These are phyloP conservation scores for Geranomyces variabilis DNA, from an alignment of 192 early-diverging fungal species.

Conservation along the genomic window DNA sequence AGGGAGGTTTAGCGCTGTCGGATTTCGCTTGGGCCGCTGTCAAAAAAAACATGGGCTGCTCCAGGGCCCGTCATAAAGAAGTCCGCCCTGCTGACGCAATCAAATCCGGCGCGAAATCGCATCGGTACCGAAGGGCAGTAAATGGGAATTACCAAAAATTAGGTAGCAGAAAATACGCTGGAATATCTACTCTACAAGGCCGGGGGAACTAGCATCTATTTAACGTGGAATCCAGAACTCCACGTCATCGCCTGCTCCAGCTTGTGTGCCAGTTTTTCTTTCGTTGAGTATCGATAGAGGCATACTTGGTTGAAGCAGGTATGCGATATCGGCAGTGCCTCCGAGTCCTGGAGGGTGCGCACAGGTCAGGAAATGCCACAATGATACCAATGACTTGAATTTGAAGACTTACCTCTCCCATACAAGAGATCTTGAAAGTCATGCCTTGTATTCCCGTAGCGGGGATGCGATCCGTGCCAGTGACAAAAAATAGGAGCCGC, in stretches of 20 bases:
- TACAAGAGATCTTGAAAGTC: conserved; percentile 50
- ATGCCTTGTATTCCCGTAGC: conserved; percentile 57
- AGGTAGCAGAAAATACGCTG: too few relatives aligned
- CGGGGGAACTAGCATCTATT: not conserved
- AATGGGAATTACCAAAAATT: too few relatives aligned
- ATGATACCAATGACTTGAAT: not conserved
- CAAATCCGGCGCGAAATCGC: too few relatives aligned
- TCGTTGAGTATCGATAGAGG: conserved; percentile 75
- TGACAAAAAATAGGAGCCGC: conserved; percentile 81
- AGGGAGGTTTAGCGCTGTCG: too few relatives aligned
- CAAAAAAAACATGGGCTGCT: too few relatives aligned
- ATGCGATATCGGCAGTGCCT: conserved; percentile 79
- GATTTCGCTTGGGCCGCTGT: too few relatives aligned
- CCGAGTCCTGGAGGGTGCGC: conserved; percentile 63
- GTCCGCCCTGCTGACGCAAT: too few relatives aligned
- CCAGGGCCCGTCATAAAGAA: too few relatives aligned
- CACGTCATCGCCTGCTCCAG: conserved; percentile 76
- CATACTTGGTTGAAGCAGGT: conserved; percentile 81
- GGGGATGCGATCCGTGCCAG: conserved; percentile 85
- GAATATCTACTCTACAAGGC: too few relatives aligned
- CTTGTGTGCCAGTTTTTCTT: conserved; percentile 68
- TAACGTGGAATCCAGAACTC: conserved; percentile 36
- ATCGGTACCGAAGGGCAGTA: too few relatives aligned
- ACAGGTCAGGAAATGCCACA: not conserved
- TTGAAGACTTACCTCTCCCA: conserved; percentile 36